phyloP scores from a whole-genome alignment of 208 protist species.

The Borovskyia barvae region DNA sequence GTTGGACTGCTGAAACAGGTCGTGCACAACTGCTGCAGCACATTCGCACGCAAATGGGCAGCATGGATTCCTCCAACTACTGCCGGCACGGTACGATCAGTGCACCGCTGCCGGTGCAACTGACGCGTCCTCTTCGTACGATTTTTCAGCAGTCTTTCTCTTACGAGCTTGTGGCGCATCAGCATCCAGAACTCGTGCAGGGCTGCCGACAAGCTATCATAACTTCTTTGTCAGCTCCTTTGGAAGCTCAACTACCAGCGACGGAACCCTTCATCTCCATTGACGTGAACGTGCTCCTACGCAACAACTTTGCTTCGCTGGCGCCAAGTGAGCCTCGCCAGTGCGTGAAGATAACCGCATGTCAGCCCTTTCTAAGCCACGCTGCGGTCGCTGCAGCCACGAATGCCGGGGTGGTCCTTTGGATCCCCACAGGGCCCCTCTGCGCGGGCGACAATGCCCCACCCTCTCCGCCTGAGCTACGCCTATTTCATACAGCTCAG shows the following conservation, averaged over 20 bases:
- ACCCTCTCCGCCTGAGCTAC: not conserved
- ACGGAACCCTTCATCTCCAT: conserved; percentile 53
- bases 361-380: conserved; percentile 66
- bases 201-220: conserved; percentile 17
- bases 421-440: conserved; percentile 39
- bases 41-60: conserved; percentile 50
- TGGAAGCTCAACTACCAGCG: conserved; percentile 56
- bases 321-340: conserved; percentile 10
- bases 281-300: conserved; percentile 45
- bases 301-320: conserved; percentile 10
- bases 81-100: conserved; percentile 54
- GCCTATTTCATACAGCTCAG: conserved; percentile 9
- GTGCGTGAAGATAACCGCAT: conserved; percentile 49
- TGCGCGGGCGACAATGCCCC: not conserved
- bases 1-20: conserved; percentile 67
- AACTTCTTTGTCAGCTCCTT: conserved; percentile 34
- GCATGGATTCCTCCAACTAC: conserved; percentile 44
- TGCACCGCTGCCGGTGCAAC: conserved; percentile 11
- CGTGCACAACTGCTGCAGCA: conserved; percentile 61
- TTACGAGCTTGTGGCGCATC: conserved; percentile 43
- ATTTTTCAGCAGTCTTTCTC: conserved; percentile 67
- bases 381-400: conserved; percentile 59
- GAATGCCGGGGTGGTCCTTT: conserved; percentile 52
- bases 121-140: conserved; percentile 32
- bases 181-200: conserved; percentile 29